phyloP scores from a whole-genome alignment of 1,284 basidiomycete species.

The Ustilago shanxiensis region DNA sequence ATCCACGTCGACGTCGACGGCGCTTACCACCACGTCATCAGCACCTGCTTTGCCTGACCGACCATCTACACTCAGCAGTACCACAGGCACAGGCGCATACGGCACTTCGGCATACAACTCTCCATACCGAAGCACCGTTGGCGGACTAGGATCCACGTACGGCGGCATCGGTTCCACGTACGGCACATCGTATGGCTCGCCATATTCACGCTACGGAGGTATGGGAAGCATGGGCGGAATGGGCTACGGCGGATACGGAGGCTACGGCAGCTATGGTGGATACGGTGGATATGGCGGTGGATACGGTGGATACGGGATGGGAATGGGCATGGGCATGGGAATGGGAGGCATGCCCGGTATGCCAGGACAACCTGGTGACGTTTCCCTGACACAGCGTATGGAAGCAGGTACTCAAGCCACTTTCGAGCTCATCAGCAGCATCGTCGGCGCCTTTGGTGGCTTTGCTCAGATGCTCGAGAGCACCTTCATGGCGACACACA shows the following conservation, averaged over 20 bases:
- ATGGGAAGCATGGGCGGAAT: constrained; percentile 46
- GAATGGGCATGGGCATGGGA: constrained; percentile 59
- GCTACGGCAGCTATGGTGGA: constrained; percentile 57
- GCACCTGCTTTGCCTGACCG: constrained; percentile 65
- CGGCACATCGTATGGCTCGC: constrained; percentile 61
- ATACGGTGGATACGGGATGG: constrained; percentile 52
- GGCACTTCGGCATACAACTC: constrained; percentile 40
- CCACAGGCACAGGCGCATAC: constrained; percentile 38
- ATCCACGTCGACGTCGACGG: constrained; percentile 31
- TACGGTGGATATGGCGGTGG: constrained; percentile 49
- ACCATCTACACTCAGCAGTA: constrained; percentile 53
- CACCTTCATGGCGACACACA: constrained; percentile 99
- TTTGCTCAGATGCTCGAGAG: constrained; percentile 98
- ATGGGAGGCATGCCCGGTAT: constrained; percentile 62
- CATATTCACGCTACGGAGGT: constrained; percentile 66
- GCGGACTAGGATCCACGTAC: constrained; percentile 60
- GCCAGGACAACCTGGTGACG: constrained; percentile 59
- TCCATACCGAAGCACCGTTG: constrained; percentile 50
- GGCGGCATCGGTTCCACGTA: constrained; percentile 63
- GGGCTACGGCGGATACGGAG: constrained; percentile 53
- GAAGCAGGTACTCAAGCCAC: constrained; percentile 91
- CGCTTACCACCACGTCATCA: constrained; percentile 31
- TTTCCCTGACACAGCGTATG: constrained; percentile 84
- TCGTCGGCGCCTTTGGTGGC: constrained; percentile 95
- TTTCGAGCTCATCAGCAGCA: constrained; percentile 90